Evolutionary conservation across 495 filamentous ascomycete genomes (phyloP), one percentile per base, ranked within the genome.

Genomic region (Hyaloscypha finlandica): DNA sequence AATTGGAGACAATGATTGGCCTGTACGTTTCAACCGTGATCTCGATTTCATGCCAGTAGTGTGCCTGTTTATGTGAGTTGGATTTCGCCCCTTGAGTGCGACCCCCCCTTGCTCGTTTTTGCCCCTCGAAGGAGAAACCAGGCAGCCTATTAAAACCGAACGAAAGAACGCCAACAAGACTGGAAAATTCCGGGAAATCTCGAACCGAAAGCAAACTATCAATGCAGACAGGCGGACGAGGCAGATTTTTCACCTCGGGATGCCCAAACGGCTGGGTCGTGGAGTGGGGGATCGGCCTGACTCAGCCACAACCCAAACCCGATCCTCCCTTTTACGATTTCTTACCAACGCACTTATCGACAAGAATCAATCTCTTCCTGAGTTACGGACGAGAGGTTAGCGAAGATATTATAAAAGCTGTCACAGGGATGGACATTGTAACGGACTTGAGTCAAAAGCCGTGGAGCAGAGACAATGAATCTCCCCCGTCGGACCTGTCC

Each of bases 341-440:
- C 37, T 25, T 37, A 45, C 59, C 37, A 48, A n/a, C 45, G 25
- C 25, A 45, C 57, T 16, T 29, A 9, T 12, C 19, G 42, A 52
- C 60, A 63, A 31, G 60, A 63, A 53, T 63, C 39, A 53, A 63
- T 53, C 29, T 63, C 60, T 30, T 63, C 60, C 60, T 63, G 56
- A 37, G 8, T 19, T 4, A 32, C 5, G 32, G n/a, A 59, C 11
- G 5, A 20, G 4, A 37, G n/a, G 11, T 59, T 8, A 37, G 32
- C 35, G 12, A 9, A 29, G 55, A 29, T 29, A 32, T 48, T 8
- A 63, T 20, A 53, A 32, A 32, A 8, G 53, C 16, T 19, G 3
- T 29, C 19, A 19, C 1, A 32, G 42, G 20, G 25, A 19, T 53
- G 3, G 31, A 25, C 5, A 30, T 39, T 32, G 6, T 3, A 29